Base-by-base conservation (phyloP, 805 yeast genomes). In the Pichia nakasei region DNA sequence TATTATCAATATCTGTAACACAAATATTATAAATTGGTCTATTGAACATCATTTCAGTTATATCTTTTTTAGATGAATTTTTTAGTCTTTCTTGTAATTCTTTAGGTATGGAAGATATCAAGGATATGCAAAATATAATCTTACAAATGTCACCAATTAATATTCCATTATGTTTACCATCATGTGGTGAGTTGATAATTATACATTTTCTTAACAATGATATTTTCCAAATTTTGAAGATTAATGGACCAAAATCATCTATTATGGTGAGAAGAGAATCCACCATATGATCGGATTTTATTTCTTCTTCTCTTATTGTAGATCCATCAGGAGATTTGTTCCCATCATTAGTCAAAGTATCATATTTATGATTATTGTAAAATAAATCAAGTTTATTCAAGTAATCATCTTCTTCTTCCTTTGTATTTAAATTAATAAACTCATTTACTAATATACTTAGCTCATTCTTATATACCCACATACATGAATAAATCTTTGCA, bases 1-100 rank as follows among this genome's bases (percentile, higher is more conserved):
- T 52, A 55, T 62, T 69, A 40, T 62, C 61, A 32, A 73, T 63
- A 56, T 84, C 91, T 42, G 72, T 70, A 27, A 84, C 70, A 19
- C 83, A 77, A 24, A 83, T 70, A 43, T 76, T 77, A 60, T 76
- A 84, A n/a, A 82, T 49, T 1, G 84, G 82, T 42, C 60, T 69
- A 18, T 69, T 63, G 45, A 54, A 68, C 36, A 63, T 56, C 11
- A 61, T 41, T 3, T 41, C 39, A 7, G 52, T 55, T 7, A 52
- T 35, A 22, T 53, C 42, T 15, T 39, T 19, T 22, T 44, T 58
- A 37, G 44, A 51, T 13, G 62, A 55, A 26, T 63, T 64, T 21
- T 68, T 51, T 26, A 59, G 41, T 17, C 47, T 26, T 4, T 44
- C 18, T 58, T 52, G 31, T 15, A 77, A 59, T 37, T 79, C 82